Evolutionary conservation across 2,329 filamentous ascomycete genomes (phyloP).

Genomic region (Aspergillus transmontanensis): DNA sequence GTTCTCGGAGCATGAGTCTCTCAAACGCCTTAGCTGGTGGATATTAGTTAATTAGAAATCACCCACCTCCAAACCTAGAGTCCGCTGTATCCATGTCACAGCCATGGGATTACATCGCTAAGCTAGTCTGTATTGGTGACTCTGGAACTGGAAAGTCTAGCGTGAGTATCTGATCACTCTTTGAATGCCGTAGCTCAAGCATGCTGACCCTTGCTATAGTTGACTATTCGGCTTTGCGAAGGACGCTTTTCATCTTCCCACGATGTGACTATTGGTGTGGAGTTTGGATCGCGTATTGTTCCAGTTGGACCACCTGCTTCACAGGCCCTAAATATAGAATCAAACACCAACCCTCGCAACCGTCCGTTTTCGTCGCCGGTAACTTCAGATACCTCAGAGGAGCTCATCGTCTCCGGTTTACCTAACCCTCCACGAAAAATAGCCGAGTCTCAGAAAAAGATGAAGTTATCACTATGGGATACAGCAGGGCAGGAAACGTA

Average conservation of each 20-base stretch:
- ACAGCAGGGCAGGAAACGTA: slow-evolving; percentile 97
- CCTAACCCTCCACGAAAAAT: slow-evolving; percentile 40
- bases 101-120: slow-evolving; percentile 98
- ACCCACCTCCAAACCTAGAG: background rate
- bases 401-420: slow-evolving; percentile 28
- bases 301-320: slow-evolving; percentile 83
- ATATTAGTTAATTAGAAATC: slow-evolving; percentile 7
- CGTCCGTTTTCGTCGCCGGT: slow-evolving; percentile 11
- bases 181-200: background rate
- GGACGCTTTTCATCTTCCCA: slow-evolving; percentile 92
- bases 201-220: slow-evolving; percentile 50
- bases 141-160: slow-evolving; percentile 92
- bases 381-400: slow-evolving; percentile 16
- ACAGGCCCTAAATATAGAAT: slow-evolving; percentile 58
- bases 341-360: slow-evolving; percentile 25
- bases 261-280: slow-evolving; percentile 96
- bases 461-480: slow-evolving; percentile 95
- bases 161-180: slow-evolving; percentile 42
- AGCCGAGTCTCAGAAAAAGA: slow-evolving; percentile 65
- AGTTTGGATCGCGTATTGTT: slow-evolving; percentile 91
- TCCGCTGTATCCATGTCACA: slow-evolving; percentile 45
- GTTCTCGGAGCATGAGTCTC: slow-evolving; percentile 19
- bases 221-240: slow-evolving; percentile 94
- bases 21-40: slow-evolving; percentile 13
- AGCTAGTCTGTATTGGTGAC: slow-evolving; percentile 97